Evolutionary conservation across 1,139 yeast species (phyloP).

Genomic region (Blastobotrys raffinosifermentans): DNA sequence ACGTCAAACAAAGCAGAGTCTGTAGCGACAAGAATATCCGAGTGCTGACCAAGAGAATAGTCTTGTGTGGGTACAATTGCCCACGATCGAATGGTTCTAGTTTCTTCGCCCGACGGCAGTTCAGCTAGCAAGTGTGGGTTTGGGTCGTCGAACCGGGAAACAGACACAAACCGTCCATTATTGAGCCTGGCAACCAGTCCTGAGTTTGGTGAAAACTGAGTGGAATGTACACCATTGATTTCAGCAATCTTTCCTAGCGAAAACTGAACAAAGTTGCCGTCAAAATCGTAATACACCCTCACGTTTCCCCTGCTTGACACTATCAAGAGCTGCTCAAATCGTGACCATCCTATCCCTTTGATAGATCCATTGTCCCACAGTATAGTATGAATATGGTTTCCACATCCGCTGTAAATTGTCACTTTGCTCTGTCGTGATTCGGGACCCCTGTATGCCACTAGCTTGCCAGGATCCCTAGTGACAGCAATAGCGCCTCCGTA

Average conservation of each 20-base stretch:
- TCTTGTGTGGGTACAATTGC: constrained; percentile 29
- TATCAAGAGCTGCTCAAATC: constrained; percentile 54
- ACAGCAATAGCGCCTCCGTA: constrained; percentile 44
- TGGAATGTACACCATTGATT: constrained; percentile 34
- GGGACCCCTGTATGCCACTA: constrained; percentile 26
- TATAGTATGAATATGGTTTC: constrained; percentile 43
- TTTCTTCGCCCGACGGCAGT: constrained; percentile 4
- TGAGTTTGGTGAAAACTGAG: constrained; percentile 31
- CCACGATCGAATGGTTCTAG: constrained; percentile 28
- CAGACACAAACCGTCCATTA: constrained; percentile 33
- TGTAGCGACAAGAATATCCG: constrained; percentile 31
- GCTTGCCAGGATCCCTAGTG: constrained; percentile 22
- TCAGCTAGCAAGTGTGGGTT: constrained; percentile 25
- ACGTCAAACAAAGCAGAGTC: constrained; percentile 22
- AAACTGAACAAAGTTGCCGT: constrained; percentile 57
- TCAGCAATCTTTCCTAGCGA: constrained; percentile 37
- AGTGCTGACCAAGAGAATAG: constrained; percentile 22
- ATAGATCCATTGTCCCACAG: constrained; percentile 50
- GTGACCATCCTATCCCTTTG: constrained; percentile 51
- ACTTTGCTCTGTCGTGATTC: constrained; percentile 29
- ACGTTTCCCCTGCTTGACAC: constrained; percentile 56
- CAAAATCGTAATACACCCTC: constrained; percentile 63
- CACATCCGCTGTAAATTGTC: constrained; percentile 50
- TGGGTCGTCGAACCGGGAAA: constrained; percentile 30
- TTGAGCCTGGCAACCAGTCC: constrained; percentile 38